A percentile compares a stretch with the other conserved stretches of the same genome.
Conservation (phyloP, 148 eudicot genomes). For the Cornus kousa region DNA sequence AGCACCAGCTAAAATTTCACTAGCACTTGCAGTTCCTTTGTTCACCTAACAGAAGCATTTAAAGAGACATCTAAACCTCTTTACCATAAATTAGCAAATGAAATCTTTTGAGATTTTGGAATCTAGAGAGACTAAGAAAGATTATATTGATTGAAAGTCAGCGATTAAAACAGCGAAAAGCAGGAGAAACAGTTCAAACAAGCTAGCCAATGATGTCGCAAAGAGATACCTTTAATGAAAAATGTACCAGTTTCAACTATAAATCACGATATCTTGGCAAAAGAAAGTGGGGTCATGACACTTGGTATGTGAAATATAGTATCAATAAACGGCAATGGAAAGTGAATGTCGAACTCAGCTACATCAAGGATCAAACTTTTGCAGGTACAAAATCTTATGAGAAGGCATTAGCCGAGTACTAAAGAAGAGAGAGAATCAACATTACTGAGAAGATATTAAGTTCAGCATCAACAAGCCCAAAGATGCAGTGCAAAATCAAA, state of each 20-base stretch:
- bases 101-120: background rate
- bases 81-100: background rate
- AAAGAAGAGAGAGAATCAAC: too few relatives aligned
- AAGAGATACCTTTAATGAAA: background rate
- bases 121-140: background rate
- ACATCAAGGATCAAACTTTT: too few relatives aligned
- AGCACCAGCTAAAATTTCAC: slow-evolving; percentile 98
- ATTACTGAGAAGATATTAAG: too few relatives aligned
- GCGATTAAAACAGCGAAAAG: background rate
- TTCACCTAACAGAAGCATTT: slow-evolving; percentile 56
- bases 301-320: background rate
- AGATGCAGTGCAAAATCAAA: background rate
- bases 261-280: background rate
- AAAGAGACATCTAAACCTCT: background rate
- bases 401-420: too few relatives aligned
- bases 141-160: background rate
- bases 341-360: background rate
- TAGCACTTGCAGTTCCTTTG: slow-evolving; percentile 99
- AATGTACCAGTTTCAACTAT: background rate
- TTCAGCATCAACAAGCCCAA: background rate
- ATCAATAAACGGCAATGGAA: background rate
- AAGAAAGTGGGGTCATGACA: background rate
- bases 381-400: too few relatives aligned
- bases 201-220: background rate
- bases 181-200: background rate